Evolutionary conservation across 1,284 basidiomycete genomes (phyloP).

Genomic region (Porphyrellus sp.): DNA sequence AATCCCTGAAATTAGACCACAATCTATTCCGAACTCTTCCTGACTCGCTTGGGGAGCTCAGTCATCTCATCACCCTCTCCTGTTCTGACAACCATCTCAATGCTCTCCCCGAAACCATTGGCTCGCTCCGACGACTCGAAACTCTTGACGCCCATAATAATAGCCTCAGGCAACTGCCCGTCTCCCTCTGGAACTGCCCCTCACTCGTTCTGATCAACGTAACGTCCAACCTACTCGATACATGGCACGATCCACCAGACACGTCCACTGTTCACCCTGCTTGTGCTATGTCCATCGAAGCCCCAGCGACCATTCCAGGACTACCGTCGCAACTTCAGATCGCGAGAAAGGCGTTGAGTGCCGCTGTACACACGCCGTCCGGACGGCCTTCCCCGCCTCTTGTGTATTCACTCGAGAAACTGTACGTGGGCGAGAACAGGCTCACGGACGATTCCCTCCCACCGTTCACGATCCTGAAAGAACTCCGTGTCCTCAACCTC

Average conservation of each 20-base stretch:
- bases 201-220: constrained; percentile 77
- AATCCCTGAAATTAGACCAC: constrained; percentile 73
- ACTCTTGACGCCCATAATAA: constrained; percentile 90
- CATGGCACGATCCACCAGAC: constrained; percentile 64
- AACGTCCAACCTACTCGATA: constrained; percentile 83
- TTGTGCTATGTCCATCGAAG: constrained; percentile 24
- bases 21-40: constrained; percentile 88
- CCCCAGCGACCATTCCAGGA: constrained; percentile 11
- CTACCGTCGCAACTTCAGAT: constrained; percentile 23
- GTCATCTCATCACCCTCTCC: constrained; percentile 69
- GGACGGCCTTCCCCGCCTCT: constrained; percentile 58
- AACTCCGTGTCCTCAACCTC: constrained; percentile 83
- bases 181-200: constrained; percentile 82
- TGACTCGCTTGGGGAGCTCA: constrained; percentile 74
- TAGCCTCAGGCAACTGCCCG: constrained; percentile 77
- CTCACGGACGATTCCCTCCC: constrained; percentile 82
- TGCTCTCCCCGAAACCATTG: constrained; percentile 75
- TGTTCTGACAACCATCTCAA: constrained; percentile 90
- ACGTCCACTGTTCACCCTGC: constrained; percentile 14
- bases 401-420: constrained; percentile 66
- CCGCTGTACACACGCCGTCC: constrained; percentile 21
- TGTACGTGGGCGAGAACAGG: constrained; percentile 90
- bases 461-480: constrained; percentile 70
- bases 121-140: constrained; percentile 74
- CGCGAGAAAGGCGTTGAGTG: constrained; percentile 27